These are phyloP conservation scores for Castanea sativa DNA, from an alignment of 306 rosid genomes.

Conservation along the genomic window DNA sequence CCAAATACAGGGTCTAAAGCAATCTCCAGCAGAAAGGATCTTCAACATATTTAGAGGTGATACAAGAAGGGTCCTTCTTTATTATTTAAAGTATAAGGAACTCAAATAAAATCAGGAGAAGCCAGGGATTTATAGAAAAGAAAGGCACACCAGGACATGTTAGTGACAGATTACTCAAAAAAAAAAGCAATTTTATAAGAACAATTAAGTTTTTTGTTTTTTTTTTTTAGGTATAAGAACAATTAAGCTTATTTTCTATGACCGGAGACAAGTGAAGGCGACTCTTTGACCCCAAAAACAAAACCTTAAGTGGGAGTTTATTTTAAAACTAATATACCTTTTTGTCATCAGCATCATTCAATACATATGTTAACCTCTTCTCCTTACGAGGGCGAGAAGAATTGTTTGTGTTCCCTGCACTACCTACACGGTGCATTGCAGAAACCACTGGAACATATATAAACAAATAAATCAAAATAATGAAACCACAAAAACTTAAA, in stretches of 20 bases:
- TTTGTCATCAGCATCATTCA: slow-evolving; percentile 74
- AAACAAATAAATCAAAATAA: not conserved
- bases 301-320: slow-evolving; percentile 1
- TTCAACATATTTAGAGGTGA: not conserved
- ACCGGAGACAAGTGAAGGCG: not conserved
- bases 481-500: not conserved
- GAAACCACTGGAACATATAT: slow-evolving; percentile 36
- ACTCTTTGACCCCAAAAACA: slow-evolving; percentile 8
- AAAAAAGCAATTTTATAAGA: not conserved
- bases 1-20: not conserved
- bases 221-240: not conserved
- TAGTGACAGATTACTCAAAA: not conserved
- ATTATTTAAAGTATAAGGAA: not conserved
- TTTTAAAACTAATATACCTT: slow-evolving; percentile 53
- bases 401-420: slow-evolving; percentile 80
- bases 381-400: slow-evolving; percentile 93
- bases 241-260: not conserved
- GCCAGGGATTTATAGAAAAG: not conserved
- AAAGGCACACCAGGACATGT: not conserved
- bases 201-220: not conserved
- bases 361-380: slow-evolving; percentile 87
- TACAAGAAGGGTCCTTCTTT: not conserved
- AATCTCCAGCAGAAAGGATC: slow-evolving; percentile 10
- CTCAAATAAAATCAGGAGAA: not conserved
- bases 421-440: slow-evolving; percentile 98